Percentiles rank a stretch among this genome's conserved stretches.
These are phyloP conservation scores for Glycine latifolia DNA, from an alignment of 306 rosid species.

Conservation along the genomic window DNA sequence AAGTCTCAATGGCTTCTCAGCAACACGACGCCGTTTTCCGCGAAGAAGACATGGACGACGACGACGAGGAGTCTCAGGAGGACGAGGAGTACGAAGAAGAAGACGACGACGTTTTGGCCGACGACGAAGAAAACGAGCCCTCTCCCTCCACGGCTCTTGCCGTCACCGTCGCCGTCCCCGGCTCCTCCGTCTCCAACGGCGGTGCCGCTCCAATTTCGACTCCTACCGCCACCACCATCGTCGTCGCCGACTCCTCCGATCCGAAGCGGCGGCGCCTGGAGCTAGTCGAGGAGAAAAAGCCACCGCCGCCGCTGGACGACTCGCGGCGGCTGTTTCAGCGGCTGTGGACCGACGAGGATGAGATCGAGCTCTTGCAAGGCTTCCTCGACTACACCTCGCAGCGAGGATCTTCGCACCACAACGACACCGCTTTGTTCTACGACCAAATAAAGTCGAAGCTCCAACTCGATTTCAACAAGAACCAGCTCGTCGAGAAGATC, in stretches of 20 bases:
- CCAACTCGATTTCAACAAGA: slow-evolving; percentile 68
- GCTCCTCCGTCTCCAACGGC: slow-evolving; percentile 47
- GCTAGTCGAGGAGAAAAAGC: slow-evolving; percentile 57
- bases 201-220: slow-evolving; percentile 39
- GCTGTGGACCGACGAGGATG: slow-evolving; percentile 82
- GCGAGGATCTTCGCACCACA: slow-evolving; percentile 53
- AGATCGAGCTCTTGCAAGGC: slow-evolving; percentile 73
- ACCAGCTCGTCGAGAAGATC: slow-evolving; percentile 75
- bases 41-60: slow-evolving; percentile 70
- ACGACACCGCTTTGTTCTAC: slow-evolving; percentile 60
- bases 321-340: slow-evolving; percentile 64
- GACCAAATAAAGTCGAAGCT: slow-evolving; percentile 65
- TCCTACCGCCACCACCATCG: slow-evolving; percentile 41
- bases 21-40: slow-evolving; percentile 78
- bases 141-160: slow-evolving; percentile 56
- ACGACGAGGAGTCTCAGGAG: slow-evolving; percentile 69
- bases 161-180: slow-evolving; percentile 56
- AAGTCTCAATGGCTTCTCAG: slow-evolving; percentile 60
- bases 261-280: slow-evolving; percentile 61
- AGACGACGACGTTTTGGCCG: slow-evolving; percentile 60
- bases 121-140: slow-evolving; percentile 54
- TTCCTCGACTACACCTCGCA: slow-evolving; percentile 66
- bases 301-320: slow-evolving; percentile 54
- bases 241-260: slow-evolving; percentile 43
- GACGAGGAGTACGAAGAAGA: slow-evolving; percentile 63